A percentile compares a stretch with the other conserved stretches of the same genome.
phyloP scores from a whole-genome alignment of 345 rosid genomes.

The Salix brachista region DNA sequence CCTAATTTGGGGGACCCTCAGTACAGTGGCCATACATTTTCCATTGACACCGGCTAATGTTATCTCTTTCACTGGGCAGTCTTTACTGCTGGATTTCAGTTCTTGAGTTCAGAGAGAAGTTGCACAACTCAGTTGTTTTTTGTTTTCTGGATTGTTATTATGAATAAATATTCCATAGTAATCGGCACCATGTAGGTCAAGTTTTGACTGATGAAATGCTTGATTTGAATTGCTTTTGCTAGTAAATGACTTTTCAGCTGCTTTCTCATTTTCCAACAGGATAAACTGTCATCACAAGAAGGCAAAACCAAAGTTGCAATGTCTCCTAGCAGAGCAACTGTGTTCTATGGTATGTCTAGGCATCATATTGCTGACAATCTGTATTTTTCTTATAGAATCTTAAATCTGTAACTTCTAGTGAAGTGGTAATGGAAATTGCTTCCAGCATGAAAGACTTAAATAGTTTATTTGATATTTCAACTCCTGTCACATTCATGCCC shows the following conservation, averaged over 20 bases:
- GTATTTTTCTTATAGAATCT: neutral
- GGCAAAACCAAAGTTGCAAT: conserved; percentile 4
- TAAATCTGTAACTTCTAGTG: neutral
- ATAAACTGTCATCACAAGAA: conserved; percentile 9
- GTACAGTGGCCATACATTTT: conserved; percentile 3
- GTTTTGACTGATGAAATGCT: conserved; percentile 10
- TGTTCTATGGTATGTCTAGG: conserved; percentile 4
- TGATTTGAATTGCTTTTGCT: conserved; percentile 9
- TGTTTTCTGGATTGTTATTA: conserved; percentile 21
- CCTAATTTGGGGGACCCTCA: neutral
- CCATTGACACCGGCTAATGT: conserved; percentile 15
- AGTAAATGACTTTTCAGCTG: neutral
- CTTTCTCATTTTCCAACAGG: conserved; percentile 11
- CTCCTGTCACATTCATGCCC: conserved; percentile 15
- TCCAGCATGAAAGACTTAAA: neutral
- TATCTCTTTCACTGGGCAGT: conserved; percentile 11
- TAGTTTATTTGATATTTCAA: conserved; percentile 5
- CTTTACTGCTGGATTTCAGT: conserved; percentile 18
- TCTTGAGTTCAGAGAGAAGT: conserved; percentile 18
- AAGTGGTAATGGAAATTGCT: neutral
- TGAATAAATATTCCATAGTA: neutral
- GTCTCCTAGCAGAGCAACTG: neutral
- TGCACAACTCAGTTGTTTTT: neutral
- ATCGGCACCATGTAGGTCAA: conserved; percentile 6
- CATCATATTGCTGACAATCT: neutral